phyloP scores from a whole-genome alignment of 75 land plant species.

The Pseudotsuga menziesii region DNA sequence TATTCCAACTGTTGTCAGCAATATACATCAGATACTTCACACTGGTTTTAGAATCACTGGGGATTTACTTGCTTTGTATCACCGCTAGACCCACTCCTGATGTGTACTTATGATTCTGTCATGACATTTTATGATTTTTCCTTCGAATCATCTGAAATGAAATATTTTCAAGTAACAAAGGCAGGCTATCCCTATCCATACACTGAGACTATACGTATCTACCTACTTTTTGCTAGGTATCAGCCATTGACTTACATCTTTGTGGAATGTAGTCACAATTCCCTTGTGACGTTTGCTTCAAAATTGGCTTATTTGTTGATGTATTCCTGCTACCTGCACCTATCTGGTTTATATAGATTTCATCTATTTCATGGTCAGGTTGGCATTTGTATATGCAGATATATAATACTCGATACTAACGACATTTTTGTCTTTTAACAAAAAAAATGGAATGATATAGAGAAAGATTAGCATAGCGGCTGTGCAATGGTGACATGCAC shows the following conservation, averaged over 20 bases:
- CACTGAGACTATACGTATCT: not conserved
- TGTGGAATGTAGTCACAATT: not conserved
- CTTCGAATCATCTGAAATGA: not conserved
- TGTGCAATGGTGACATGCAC: too few relatives aligned
- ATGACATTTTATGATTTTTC: slow-evolving; percentile 1
- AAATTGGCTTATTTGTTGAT: not conserved
- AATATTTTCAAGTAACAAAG: not conserved
- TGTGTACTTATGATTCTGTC: not conserved
- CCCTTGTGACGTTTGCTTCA: not conserved
- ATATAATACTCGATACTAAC: not conserved
- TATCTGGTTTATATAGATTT: not conserved
- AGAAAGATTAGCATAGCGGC: too few relatives aligned
- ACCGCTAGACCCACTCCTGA: not conserved
- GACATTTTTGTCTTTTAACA: too few relatives aligned
- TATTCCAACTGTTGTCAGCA: not conserved
- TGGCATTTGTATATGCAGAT: not conserved
- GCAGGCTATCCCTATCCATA: too few relatives aligned
- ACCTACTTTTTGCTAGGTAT: not conserved
- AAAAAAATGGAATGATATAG: not conserved
- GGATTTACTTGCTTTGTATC: not conserved
- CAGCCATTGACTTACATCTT: not conserved
- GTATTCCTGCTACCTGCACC: not conserved
- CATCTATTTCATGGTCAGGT: not conserved
- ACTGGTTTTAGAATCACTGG: not conserved
- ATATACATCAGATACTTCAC: not conserved